Percentiles rank a stretch among this genome's conserved stretches.
Conservation (phyloP, 2,329 filamentous ascomycete species). For the Clonostachys rosea region DNA sequence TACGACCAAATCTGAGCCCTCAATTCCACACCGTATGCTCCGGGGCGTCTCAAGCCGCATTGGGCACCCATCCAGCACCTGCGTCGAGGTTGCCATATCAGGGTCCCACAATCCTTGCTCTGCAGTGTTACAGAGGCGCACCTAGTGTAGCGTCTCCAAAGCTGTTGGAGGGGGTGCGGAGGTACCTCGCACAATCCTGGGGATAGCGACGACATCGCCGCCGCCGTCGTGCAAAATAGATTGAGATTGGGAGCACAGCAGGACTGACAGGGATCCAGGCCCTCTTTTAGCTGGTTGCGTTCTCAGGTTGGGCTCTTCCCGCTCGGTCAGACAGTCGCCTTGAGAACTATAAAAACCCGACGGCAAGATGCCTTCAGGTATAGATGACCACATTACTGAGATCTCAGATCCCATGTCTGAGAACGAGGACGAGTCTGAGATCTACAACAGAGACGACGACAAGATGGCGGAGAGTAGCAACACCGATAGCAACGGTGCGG, state of each 20-base stretch:
- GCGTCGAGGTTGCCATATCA: background rate
- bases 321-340: background rate
- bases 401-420: slow-evolving; percentile 56
- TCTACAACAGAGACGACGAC: slow-evolving; percentile 40
- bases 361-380: slow-evolving; percentile 50
- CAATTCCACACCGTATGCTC: background rate
- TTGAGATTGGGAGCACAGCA: too few species aligned
- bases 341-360: background rate
- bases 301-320: background rate
- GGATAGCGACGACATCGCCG: slow-evolving; percentile 1
- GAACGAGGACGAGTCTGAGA: slow-evolving; percentile 51
- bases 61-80: background rate
- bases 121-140: slow-evolving; percentile 4
- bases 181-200: background rate
- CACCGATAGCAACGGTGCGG: slow-evolving; percentile 37
- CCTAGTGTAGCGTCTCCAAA: slow-evolving; percentile 1
- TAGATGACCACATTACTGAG: slow-evolving; percentile 47
- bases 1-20: too few species aligned
- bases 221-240: background rate
- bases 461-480: slow-evolving; percentile 41
- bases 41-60: background rate
- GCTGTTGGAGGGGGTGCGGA: slow-evolving; percentile 3
- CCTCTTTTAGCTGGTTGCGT: background rate
- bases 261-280: background rate
- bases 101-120: background rate